Percentiles rank a stretch among this genome's conserved stretches.
These are phyloP conservation scores for Pythium vanterpoolii DNA, from an alignment of 352 stramenopile species.

Conservation along the genomic window DNA sequence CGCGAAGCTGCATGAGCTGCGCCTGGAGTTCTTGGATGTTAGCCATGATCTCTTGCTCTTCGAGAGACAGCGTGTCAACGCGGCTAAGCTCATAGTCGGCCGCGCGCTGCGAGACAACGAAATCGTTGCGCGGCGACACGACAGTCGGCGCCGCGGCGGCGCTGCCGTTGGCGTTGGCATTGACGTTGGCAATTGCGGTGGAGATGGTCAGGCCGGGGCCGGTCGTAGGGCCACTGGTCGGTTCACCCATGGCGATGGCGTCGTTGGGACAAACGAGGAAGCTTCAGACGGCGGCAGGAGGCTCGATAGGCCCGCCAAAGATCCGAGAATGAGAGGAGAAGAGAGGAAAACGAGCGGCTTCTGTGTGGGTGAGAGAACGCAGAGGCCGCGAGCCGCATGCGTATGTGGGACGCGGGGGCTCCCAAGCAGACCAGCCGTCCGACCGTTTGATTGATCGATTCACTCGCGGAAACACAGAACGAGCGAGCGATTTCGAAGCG, in stretches of 20 bases:
- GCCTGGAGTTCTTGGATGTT: slow-evolving; percentile 89
- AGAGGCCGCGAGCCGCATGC: slow-evolving; percentile 3
- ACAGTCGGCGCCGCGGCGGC: slow-evolving; percentile 1
- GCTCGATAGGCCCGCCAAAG: background rate
- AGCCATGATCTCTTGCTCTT: slow-evolving; percentile 86
- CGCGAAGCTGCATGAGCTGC: slow-evolving; percentile 77
- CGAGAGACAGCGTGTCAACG: slow-evolving; percentile 67
- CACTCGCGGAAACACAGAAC: background rate
- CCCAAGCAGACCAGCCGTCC: background rate
- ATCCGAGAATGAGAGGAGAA: background rate
- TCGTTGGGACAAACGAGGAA: background rate
- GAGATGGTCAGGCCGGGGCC: slow-evolving; percentile 17
- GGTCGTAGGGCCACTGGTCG: background rate
- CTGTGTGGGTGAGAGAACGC: slow-evolving; percentile 1
- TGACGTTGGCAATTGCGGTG: slow-evolving; percentile 9
- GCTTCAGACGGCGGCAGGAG: background rate
- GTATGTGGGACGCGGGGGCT: background rate
- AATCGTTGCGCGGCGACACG: slow-evolving; percentile 66
- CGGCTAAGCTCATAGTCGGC: slow-evolving; percentile 67
- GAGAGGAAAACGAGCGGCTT: background rate
- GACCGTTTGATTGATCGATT: slow-evolving; percentile 7
- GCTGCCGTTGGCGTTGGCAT: background rate
- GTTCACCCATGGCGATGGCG: slow-evolving; percentile 2
- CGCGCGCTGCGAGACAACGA: slow-evolving; percentile 71
- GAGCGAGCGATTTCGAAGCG: too few species aligned